Evolutionary conservation across 306 rosid species (phyloP).

Genomic region (Amphicarpaea edgeworthii): DNA sequence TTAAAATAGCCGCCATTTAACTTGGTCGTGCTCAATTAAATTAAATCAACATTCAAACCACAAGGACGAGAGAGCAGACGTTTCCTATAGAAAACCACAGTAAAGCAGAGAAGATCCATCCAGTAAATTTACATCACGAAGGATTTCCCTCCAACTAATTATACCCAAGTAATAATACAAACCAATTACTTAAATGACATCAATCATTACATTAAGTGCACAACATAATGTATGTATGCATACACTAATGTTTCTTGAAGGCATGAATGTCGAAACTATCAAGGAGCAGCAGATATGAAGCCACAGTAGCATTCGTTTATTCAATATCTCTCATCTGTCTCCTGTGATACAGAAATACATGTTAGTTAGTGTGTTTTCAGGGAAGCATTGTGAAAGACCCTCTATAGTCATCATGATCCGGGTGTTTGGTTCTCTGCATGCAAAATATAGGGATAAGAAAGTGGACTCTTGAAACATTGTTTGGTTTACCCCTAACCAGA

Average conservation of each 20-base stretch:
- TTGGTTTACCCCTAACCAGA: neutral
- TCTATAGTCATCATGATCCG: conserved; percentile 45
- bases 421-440: conserved; percentile 57
- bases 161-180: conserved; percentile 44
- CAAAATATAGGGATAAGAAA: conserved; percentile 13
- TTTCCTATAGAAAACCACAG: conserved; percentile 43
- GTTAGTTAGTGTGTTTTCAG: conserved; percentile 10
- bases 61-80: neutral
- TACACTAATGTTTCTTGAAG: conserved; percentile 1
- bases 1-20: neutral
- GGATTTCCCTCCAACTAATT: conserved; percentile 61
- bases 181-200: conserved; percentile 24
- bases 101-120: conserved; percentile 37
- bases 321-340: conserved; percentile 28
- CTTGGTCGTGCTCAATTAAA: neutral
- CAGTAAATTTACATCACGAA: conserved; percentile 55
- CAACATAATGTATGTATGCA: conserved; percentile 18
- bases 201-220: conserved; percentile 38
- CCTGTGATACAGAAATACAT: conserved; percentile 30
- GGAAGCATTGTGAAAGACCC: conserved; percentile 22
- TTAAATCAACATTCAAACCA: conserved; percentile 7
- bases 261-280: conserved; percentile 1
- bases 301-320: conserved; percentile 18
- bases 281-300: conserved; percentile 42
- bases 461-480: no score